Percentiles rank a stretch among this genome's conserved stretches.
Conservation (phyloP, 1,284 basidiomycete genomes). For the Neolentinus lepideus region DNA sequence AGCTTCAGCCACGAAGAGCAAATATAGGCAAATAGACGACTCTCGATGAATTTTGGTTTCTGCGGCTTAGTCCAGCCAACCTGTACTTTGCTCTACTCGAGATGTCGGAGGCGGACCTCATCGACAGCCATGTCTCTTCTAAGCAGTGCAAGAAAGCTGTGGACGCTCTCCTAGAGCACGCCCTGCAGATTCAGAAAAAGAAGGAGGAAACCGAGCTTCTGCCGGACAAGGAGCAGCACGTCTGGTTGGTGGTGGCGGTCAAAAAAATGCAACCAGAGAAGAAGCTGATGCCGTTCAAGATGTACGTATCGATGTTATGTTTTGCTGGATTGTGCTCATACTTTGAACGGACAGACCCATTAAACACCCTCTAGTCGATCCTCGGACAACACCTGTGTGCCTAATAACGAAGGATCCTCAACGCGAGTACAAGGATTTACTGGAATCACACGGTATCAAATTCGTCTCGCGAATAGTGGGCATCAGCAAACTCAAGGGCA, state of each 20-base stretch:
- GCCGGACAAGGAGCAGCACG: conserved; percentile 68
- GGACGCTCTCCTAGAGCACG: conserved; percentile 67
- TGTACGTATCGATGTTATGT: conserved; percentile 46
- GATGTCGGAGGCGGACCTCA: conserved; percentile 34
- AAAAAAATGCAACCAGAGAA: conserved; percentile 74
- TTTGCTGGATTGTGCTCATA: background rate
- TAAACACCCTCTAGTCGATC: conserved; percentile 78
- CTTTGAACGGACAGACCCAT: conserved; percentile 47
- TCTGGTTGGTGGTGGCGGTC: conserved; percentile 83
- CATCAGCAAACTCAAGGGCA: conserved; percentile 82
- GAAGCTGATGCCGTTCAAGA: conserved; percentile 76
- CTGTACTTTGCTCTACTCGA: background rate
- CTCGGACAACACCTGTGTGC: conserved; percentile 73
- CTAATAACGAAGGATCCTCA: conserved; percentile 96
- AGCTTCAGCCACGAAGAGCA: too few relatives aligned
- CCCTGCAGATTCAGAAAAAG: conserved; percentile 54
- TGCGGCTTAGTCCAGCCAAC: background rate
- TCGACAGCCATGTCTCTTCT: conserved; percentile 62
- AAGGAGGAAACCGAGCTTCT: conserved; percentile 75
- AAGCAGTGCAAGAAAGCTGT: conserved; percentile 77
- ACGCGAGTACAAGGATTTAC: conserved; percentile 89
- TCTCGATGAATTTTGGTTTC: background rate
- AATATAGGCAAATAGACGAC: too few relatives aligned
- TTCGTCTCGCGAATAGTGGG: conserved; percentile 94
- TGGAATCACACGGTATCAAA: conserved; percentile 72